Percentiles rank a stretch among this genome's conserved stretches.
phyloP scores from a whole-genome alignment of 306 rosid species.

The Oemleria cerasiformis region DNA sequence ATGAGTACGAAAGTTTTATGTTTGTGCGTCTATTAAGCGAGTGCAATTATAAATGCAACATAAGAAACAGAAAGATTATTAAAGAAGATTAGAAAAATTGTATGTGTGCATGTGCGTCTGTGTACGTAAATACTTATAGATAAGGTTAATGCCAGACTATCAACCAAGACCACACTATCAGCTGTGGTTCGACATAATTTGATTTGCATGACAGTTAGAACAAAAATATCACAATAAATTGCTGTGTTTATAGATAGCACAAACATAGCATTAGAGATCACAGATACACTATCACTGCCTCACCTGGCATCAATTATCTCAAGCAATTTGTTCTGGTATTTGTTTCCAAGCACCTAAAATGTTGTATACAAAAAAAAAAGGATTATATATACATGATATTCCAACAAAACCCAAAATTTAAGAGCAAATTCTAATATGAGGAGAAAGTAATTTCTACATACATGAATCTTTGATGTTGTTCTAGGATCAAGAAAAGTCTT shows the following conservation, averaged over 20 bases:
- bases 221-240: background rate
- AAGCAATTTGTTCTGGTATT: conserved; percentile 87
- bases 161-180: background rate
- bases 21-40: conserved; percentile 2
- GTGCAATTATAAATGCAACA: conserved; percentile 7
- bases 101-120: background rate
- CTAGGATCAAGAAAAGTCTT: conserved; percentile 91
- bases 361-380: conserved; percentile 1
- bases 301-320: conserved; percentile 94
- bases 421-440: background rate
- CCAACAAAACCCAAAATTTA: background rate
- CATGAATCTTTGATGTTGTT: conserved; percentile 96
- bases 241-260: conserved; percentile 8
- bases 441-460: conserved; percentile 33
- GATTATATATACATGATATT: conserved; percentile 5
- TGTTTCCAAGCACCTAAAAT: conserved; percentile 89
- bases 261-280: background rate
- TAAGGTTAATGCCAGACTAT: background rate
- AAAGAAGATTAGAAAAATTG: background rate
- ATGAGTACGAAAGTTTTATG: no score
- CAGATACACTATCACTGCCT: background rate
- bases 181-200: background rate
- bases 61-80: background rate
- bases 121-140: background rate
- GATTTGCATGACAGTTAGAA: background rate